Evolutionary conservation across 2,329 filamentous ascomycete species (phyloP), one percentile per base, ranked within the genome.

Genomic region (Penicillium glabrum): DNA sequence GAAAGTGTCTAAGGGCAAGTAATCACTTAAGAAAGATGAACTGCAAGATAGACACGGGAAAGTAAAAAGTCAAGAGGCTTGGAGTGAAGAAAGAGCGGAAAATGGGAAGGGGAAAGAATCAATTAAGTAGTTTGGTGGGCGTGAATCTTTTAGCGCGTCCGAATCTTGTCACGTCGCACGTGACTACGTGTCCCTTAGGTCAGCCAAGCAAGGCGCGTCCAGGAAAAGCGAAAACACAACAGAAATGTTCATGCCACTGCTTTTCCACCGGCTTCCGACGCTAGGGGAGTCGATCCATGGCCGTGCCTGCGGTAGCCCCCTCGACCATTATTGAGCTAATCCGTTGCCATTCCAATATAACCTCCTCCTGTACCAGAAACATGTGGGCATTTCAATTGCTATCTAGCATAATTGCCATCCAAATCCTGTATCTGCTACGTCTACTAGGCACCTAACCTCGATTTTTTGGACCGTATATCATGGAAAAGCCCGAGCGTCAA

Each of bases 161-260:
- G 67, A 61, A 65, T 68, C 69, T 68, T 69, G 70, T 73, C 72
- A 69, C 72, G 71, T 63, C 60, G 59, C 72, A 75, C 73, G 71
- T 75, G 72, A 74, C 54, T 57, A 61, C 71, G 72, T 67, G 69
- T 62, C 41, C 55, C 48, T 44, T 46, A 41, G 23, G 54, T 61
- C 53, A 59, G 51, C 59, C 60, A 65, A 27, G 57, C 55, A 63
- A 63, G 59, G 59, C 61, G 61, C 64, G 61, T 63, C 29, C 50
- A 19, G 37, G 5, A 45, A 21, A 46, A 27, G 19, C 26, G 16
- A 53, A 53, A 53, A 24, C 27, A 37, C 27, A 53, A 46, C 50
- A 53, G 41, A 37, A 46, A 53, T 53, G 50, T 53, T 67, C 64
- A 64, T 67, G 63, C 64, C 64, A 67, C 64, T 61, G 41, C 46